Percentiles rank a stretch among this genome's conserved stretches.
Conservation (phyloP, 352 stramenopile species). For the Globisporangium barbulae region DNA sequence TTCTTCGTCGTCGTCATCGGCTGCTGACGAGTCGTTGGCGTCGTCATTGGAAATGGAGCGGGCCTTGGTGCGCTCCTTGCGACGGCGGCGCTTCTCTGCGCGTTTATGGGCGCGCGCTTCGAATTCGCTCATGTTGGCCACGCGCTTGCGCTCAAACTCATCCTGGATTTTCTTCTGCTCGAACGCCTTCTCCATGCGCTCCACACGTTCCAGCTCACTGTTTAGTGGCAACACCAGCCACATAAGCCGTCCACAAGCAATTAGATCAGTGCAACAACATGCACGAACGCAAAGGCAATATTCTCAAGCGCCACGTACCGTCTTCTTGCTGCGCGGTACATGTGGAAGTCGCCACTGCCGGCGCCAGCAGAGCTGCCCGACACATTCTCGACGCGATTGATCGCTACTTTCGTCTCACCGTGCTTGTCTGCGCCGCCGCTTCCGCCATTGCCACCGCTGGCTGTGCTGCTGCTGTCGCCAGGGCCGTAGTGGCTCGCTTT, state of each 20-base stretch:
- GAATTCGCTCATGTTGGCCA: constrained; percentile 66
- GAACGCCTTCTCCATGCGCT: constrained; percentile 84
- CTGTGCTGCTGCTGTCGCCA: constrained; percentile 7
- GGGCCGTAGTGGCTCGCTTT: constrained; percentile 14
- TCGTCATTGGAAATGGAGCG: constrained; percentile 26
- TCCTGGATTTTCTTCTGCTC: constrained; percentile 54
- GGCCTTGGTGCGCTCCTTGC: constrained; percentile 67
- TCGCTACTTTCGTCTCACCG: constrained; percentile 35
- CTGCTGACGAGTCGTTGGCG: constrained; percentile 9
- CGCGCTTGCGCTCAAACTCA: constrained; percentile 66
- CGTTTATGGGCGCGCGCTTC: constrained; percentile 64
- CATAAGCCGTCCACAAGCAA: not conserved
- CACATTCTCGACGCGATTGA: constrained; percentile 92
- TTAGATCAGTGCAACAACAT: not conserved
- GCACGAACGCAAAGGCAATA: not conserved
- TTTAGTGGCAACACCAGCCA: not conserved
- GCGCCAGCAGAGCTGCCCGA: constrained; percentile 93
- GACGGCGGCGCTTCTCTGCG: constrained; percentile 71
- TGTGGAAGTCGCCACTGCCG: constrained; percentile 96
- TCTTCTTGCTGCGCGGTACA: constrained; percentile 93
- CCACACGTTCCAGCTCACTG: constrained; percentile 92
- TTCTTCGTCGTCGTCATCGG: not conserved
- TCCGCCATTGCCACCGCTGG: constrained; percentile 4
- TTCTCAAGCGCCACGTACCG: constrained; percentile 23
- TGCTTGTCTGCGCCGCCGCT: constrained; percentile 12